Evolutionary conservation across 2,329 filamentous ascomycete genomes (phyloP).

Genomic region (Cyphellophora europaea): DNA sequence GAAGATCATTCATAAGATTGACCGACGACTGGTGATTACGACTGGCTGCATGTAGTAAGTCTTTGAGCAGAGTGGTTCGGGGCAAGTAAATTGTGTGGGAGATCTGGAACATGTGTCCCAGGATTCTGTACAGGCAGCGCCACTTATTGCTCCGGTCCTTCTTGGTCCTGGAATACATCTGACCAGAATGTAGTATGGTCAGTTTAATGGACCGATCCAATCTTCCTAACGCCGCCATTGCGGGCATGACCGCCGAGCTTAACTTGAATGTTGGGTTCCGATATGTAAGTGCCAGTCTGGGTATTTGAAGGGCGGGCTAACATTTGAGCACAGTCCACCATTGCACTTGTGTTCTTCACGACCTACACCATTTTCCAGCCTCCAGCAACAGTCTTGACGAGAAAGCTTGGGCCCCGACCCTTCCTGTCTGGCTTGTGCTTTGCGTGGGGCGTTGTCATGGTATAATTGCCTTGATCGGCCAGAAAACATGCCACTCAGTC

Average conservation of each 20-base stretch:
- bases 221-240: constrained; percentile 62
- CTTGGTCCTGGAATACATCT: too few relatives aligned
- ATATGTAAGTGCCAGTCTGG: constrained; percentile 3
- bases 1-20: constrained; percentile 59
- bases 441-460: constrained; percentile 33
- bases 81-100: too few relatives aligned
- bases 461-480: too few relatives aligned
- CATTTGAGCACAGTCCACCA: constrained; percentile 42
- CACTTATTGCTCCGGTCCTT: too few relatives aligned
- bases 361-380: constrained; percentile 63
- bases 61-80: too few relatives aligned
- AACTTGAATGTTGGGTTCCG: constrained; percentile 4
- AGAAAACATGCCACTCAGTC: too few relatives aligned
- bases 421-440: constrained; percentile 23
- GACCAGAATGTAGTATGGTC: too few relatives aligned
- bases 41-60: constrained; percentile 63
- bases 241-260: constrained; percentile 32
- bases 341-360: constrained; percentile 64
- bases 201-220: constrained; percentile 73
- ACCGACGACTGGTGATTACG: constrained; percentile 53
- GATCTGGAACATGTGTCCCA: too few relatives aligned
- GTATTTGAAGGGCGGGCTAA: too few relatives aligned
- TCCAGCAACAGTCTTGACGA: constrained; percentile 57
- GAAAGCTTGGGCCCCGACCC: constrained; percentile 45
- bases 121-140: too few relatives aligned